Percentiles rank a stretch among this genome's conserved stretches.
Conservation (phyloP, 176 grass and related monocot genomes). For the Triticum monococcum region DNA sequence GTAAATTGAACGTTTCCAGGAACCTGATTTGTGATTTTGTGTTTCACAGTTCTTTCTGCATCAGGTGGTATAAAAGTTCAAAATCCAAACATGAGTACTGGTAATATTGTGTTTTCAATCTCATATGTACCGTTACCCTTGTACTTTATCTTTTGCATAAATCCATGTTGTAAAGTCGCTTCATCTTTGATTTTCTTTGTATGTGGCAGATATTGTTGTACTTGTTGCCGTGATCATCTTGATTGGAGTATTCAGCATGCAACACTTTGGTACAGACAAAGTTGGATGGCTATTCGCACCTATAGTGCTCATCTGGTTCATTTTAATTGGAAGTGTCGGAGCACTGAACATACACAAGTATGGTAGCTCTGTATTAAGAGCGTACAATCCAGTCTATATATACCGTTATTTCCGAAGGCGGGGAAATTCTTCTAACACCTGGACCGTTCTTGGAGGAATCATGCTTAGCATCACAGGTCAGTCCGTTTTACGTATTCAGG, state of each 20-base stretch:
- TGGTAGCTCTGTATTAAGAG: constrained; percentile 74
- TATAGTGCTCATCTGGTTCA: constrained; percentile 89
- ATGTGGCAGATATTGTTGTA: constrained; percentile 82
- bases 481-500: background rate
- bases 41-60: constrained; percentile 89
- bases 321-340: constrained; percentile 83
- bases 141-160: constrained; percentile 10
- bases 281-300: constrained; percentile 98
- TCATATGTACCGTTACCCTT: constrained; percentile 5
- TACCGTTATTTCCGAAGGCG: constrained; percentile 60
- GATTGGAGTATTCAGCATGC: constrained; percentile 96
- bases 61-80: constrained; percentile 94
- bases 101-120: constrained; percentile 29
- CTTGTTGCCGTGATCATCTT: constrained; percentile 90
- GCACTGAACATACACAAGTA: constrained; percentile 88
- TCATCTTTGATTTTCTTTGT: constrained; percentile 33
- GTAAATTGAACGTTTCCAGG: constrained; percentile 21
- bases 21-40: constrained; percentile 15
- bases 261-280: constrained; percentile 95
- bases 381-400: constrained; percentile 85
- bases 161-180: background rate
- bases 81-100: constrained; percentile 60
- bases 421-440: constrained; percentile 50
- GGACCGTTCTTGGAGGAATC: constrained; percentile 91
- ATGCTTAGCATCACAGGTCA: constrained; percentile 96